Base-by-base conservation (phyloP, 495 filamentous ascomycete genomes). In the Talaromyces nanjingensis region DNA sequence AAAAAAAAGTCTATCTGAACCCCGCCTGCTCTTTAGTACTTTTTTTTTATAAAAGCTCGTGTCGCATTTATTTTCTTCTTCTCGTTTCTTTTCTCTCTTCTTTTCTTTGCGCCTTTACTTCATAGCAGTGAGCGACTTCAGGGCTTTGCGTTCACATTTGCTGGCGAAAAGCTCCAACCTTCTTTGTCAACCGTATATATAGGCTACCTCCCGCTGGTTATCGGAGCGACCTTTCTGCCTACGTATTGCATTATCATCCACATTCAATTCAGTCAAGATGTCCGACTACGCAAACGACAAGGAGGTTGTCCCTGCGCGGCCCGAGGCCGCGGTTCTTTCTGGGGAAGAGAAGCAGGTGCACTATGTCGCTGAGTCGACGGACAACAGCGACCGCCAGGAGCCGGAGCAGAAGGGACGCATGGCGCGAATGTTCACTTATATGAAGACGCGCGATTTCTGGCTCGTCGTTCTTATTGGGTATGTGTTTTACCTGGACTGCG, bases 61-160 rank as follows among this genome's bases (percentile, higher is more conserved):
- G 37, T 42, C 37, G 37, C 37, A 59, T 22, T 20, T 16, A 29
- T 16, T 31, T 49, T 29, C 45, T 5, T 31, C 42, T 22, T 27
- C 9, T 24, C n/a, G 52, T 33, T 12, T 53, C 34, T 62, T 22
- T 27, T 4, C 33, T 53, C 24, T 53, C 2, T 37, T 60, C 25
- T 34, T 54, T 22, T 54, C 60, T 31, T 62, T 54, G 42, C 60
- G 60, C 60, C 60, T 29, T 16, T 22, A 42, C 16, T 31, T 33
- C n/a, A 47, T 20, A 53, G 60, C 60, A 62, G 60, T 62, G 60
- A 62, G 60, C 60, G 60, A 62, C 60, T 62, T 62, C 60, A 61
- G 60, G 25, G 60, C 60, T 62, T 62, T 62, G 60, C 60, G 60
- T 16, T 62, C 60, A 62, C 47, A 31, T 33, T 62, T 62, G 60